Percentiles rank a stretch among this genome's conserved stretches.
phyloP scores from a whole-genome alignment of 1,139 yeast genomes.

The Kodamaea anthophila region DNA sequence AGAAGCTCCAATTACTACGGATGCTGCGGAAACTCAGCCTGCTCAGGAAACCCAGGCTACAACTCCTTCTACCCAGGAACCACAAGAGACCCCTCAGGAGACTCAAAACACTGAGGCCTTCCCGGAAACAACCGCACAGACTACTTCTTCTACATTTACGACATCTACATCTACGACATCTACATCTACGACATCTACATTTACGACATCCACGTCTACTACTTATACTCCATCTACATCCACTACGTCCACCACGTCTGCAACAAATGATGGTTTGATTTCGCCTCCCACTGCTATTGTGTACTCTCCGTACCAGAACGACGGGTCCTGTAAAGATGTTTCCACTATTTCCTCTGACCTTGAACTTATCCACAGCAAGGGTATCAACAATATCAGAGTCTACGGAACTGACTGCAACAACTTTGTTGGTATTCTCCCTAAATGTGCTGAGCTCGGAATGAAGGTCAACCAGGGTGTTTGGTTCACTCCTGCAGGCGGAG shows the following conservation, averaged over 20 bases:
- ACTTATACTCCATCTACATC: slow-evolving; percentile 11
- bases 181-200: slow-evolving; percentile 2
- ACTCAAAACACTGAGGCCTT: not conserved
- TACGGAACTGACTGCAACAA: slow-evolving; percentile 86
- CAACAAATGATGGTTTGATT: slow-evolving; percentile 14
- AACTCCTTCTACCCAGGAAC: too few species aligned
- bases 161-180: slow-evolving; percentile 5
- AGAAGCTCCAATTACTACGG: slow-evolving; percentile 8
- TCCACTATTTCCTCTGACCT: slow-evolving; percentile 56
- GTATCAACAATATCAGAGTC: slow-evolving; percentile 60
- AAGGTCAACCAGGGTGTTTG: slow-evolving; percentile 83
- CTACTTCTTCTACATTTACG: slow-evolving; percentile 5
- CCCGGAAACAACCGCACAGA: slow-evolving; percentile 4
- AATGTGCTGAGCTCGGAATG: slow-evolving; percentile 54
- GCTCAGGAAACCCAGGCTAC: slow-evolving; percentile 4
- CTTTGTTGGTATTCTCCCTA: slow-evolving; percentile 58
- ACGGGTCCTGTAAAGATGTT: slow-evolving; percentile 59
- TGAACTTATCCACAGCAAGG: slow-evolving; percentile 48
- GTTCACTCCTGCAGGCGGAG: slow-evolving; percentile 46
- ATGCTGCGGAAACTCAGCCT: slow-evolving; percentile 8
- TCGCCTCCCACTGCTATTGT: slow-evolving; percentile 52
- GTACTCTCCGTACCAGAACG: slow-evolving; percentile 75
- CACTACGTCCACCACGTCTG: slow-evolving; percentile 10
- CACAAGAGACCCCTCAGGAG: too few species aligned
- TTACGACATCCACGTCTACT: slow-evolving; percentile 9